phyloP scores from a whole-genome alignment of 768 basidiomycete genomes.

The Lactarius hengduanensis region DNA sequence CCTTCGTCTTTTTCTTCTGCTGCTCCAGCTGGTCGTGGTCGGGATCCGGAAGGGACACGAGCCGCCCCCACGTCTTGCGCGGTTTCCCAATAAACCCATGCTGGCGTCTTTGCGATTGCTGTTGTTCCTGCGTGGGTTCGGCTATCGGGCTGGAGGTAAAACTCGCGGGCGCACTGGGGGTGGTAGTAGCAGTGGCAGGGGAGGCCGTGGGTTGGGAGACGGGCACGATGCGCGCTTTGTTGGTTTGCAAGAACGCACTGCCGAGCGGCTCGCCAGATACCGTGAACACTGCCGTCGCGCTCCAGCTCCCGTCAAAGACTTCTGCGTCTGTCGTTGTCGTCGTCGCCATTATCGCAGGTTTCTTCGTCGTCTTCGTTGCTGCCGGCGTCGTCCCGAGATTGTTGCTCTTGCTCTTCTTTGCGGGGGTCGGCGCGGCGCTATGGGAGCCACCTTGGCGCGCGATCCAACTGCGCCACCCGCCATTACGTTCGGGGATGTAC shows the following conservation, averaged over 20 bases:
- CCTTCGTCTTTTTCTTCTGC: neutral
- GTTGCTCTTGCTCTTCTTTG: neutral
- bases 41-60: conserved; percentile 10
- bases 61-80: conserved; percentile 16
- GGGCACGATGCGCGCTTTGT: neutral
- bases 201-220: neutral
- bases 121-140: neutral
- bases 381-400: neutral
- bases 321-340: neutral
- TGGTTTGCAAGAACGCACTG: neutral
- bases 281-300: neutral
- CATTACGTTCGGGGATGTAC: conserved; percentile 40
- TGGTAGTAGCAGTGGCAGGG: neutral
- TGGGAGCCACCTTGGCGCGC: neutral
- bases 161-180: neutral
- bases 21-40: neutral
- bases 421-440: neutral
- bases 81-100: conserved; percentile 11
- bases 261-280: conserved; percentile 1
- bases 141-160: neutral
- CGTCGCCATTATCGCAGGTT: neutral
- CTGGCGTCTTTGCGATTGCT: neutral
- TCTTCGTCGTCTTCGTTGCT: neutral
- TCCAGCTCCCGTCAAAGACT: neutral
- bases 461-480: conserved; percentile 24